Evolutionary conservation across 768 basidiomycete genomes (phyloP).

Genomic region (Mycena pura): DNA sequence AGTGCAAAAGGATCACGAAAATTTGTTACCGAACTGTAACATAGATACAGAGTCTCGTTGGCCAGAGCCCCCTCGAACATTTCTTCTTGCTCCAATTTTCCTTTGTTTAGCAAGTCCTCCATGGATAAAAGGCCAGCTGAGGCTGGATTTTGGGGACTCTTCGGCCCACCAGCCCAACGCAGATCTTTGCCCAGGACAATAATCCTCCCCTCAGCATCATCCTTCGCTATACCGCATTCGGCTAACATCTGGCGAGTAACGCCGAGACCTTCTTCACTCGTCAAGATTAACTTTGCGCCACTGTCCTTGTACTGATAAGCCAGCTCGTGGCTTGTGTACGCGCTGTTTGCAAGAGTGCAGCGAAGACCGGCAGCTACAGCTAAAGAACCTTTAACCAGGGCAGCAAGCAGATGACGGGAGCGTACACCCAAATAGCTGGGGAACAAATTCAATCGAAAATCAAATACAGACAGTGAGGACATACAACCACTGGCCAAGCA

Average conservation of each 20-base stretch:
- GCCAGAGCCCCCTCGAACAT: slow-evolving; percentile 57
- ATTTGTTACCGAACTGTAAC: slow-evolving; percentile 54
- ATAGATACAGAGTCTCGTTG: slow-evolving; percentile 68
- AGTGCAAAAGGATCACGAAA: neutral
- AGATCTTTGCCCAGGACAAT: slow-evolving; percentile 61
- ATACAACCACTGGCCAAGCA: slow-evolving; percentile 54
- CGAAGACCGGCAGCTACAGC: slow-evolving; percentile 70
- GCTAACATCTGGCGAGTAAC: slow-evolving; percentile 65
- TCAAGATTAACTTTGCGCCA: slow-evolving; percentile 66
- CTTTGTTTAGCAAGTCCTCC: slow-evolving; percentile 57
- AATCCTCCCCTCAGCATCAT: slow-evolving; percentile 59
- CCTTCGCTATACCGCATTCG: slow-evolving; percentile 50
- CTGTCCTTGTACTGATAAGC: slow-evolving; percentile 75
- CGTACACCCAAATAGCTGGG: slow-evolving; percentile 53
- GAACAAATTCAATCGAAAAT: no score
- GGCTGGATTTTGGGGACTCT: slow-evolving; percentile 32
- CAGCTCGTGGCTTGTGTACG: slow-evolving; percentile 73
- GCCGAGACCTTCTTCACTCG: slow-evolving; percentile 64
- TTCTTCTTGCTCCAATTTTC: slow-evolving; percentile 59
- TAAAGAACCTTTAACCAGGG: slow-evolving; percentile 9
- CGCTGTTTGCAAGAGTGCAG: slow-evolving; percentile 76
- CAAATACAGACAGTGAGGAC: no score
- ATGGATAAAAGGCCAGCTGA: slow-evolving; percentile 44
- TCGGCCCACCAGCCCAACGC: slow-evolving; percentile 52
- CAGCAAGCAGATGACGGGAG: slow-evolving; percentile 22